These are phyloP conservation scores for Cladobotryum mycophilum DNA, from an alignment of 2,329 filamentous ascomycete species.

Conservation along the genomic window DNA sequence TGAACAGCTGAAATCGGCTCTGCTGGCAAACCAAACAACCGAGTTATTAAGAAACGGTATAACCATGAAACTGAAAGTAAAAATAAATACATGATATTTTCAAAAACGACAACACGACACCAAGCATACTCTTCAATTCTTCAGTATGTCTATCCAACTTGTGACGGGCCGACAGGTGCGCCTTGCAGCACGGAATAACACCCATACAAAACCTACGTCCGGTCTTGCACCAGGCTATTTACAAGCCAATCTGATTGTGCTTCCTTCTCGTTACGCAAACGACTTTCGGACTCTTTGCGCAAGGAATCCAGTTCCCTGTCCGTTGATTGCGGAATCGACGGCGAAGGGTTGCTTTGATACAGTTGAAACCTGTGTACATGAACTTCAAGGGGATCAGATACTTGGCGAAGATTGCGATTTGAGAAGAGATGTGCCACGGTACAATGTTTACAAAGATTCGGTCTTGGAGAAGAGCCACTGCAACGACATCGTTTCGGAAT, in stretches of 20 bases:
- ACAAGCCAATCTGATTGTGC: conserved; percentile 57
- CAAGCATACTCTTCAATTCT: background rate
- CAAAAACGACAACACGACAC: too few species aligned
- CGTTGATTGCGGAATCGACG: conserved; percentile 49
- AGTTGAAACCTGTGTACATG: conserved; percentile 28
- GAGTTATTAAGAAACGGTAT: too few species aligned
- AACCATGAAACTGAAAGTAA: too few species aligned
- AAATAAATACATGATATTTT: too few species aligned
- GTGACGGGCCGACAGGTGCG: conserved; percentile 31
- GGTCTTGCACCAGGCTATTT: conserved; percentile 50
- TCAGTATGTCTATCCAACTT: background rate
- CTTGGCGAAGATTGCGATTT: conserved; percentile 45
- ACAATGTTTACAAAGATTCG: conserved; percentile 51
- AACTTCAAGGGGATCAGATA: conserved; percentile 12
- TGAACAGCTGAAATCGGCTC: background rate
- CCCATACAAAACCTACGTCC: conserved; percentile 40
- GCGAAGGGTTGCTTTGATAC: conserved; percentile 34
- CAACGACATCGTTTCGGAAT: conserved; percentile 41
- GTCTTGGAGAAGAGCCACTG: conserved; percentile 32
- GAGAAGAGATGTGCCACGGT: conserved; percentile 51
- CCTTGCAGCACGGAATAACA: conserved; percentile 35
- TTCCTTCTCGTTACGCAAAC: conserved; percentile 49
- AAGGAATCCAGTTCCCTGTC: conserved; percentile 57
- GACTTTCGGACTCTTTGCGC: conserved; percentile 54
- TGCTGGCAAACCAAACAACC: too few species aligned